Conservation (phyloP, 495 filamentous ascomycete species). For the Pyrenula massariospora region DNA sequence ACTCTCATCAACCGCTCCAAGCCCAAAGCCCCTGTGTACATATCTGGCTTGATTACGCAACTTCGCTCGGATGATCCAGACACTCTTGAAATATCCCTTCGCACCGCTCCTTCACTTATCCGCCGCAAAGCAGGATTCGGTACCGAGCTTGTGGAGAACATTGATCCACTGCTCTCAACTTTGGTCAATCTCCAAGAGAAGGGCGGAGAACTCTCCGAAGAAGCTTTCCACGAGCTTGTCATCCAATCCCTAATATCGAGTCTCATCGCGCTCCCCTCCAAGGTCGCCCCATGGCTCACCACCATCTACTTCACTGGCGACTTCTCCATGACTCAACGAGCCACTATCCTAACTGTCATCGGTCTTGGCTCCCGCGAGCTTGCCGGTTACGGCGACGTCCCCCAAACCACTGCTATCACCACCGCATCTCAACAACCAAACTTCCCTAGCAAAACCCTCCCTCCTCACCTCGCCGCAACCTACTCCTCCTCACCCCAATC, state of each 20-base stretch:
- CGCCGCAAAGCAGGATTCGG: constrained; percentile 81
- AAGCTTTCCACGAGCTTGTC: constrained; percentile 58
- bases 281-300: constrained; percentile 74
- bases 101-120: constrained; percentile 66
- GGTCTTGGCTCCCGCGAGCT: constrained; percentile 82
- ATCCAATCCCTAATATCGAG: constrained; percentile 78
- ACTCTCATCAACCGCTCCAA: constrained; percentile 74
- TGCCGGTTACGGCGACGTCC: constrained; percentile 63
- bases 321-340: constrained; percentile 73
- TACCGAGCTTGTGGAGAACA: constrained; percentile 73
- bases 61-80: constrained; percentile 81
- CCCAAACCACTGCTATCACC: constrained; percentile 27
- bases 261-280: constrained; percentile 59
- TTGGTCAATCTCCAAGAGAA: constrained; percentile 74
- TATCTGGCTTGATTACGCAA: constrained; percentile 70
- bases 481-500: constrained; percentile 23
- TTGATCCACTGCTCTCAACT: constrained; percentile 63
- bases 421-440: constrained; percentile 26
- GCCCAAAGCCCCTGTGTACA: constrained; percentile 70
- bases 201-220: constrained; percentile 28
- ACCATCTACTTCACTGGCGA: constrained; percentile 85
- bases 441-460: constrained; percentile 67
- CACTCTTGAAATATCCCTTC: constrained; percentile 66
- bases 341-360: constrained; percentile 66
- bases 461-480: constrained; percentile 37